Percentiles rank a stretch among this genome's conserved stretches.
These are phyloP conservation scores for Grosmannia serpens DNA, from an alignment of 2,329 filamentous ascomycete genomes.

Conservation along the genomic window DNA sequence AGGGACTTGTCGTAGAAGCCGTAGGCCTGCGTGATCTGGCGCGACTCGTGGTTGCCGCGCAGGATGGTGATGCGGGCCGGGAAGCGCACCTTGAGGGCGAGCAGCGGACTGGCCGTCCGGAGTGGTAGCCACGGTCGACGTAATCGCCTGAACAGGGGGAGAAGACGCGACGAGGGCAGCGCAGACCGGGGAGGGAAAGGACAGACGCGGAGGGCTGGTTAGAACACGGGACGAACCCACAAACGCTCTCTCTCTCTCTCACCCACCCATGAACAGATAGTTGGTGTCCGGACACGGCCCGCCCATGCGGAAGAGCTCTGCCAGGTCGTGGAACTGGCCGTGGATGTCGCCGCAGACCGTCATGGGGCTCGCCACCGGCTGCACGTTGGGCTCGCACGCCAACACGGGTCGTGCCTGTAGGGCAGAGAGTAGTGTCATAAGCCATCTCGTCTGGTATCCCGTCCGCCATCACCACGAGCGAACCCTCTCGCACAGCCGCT, in stretches of 20 bases:
- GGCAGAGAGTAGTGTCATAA: background rate
- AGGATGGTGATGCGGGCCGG: constrained; percentile 1
- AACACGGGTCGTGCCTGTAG: background rate
- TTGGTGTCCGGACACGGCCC: background rate
- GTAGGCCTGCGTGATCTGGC: constrained; percentile 97
- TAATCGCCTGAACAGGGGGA: background rate
- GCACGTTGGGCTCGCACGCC: background rate
- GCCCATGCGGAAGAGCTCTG: background rate
- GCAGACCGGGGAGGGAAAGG: background rate
- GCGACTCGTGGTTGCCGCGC: constrained; percentile 49
- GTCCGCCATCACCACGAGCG: background rate
- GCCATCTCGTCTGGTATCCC: background rate
- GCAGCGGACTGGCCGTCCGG: background rate
- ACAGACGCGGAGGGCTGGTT: background rate
- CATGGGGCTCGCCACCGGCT: background rate
- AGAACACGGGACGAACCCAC: background rate
- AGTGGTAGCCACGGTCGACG: background rate
- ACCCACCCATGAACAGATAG: constrained; percentile 1
- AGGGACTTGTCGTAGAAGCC: constrained; percentile 99
- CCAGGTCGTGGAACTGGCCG: constrained; percentile 1
- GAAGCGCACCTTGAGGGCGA: background rate
- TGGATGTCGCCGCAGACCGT: constrained; percentile 1
- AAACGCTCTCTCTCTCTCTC: no score
- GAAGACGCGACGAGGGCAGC: background rate
- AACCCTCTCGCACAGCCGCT: background rate